A percentile compares a stretch with the other conserved stretches of the same genome.
Evolutionary conservation across 2,329 filamentous ascomycete genomes (phyloP).

Genomic region (Xylaria arbuscula): DNA sequence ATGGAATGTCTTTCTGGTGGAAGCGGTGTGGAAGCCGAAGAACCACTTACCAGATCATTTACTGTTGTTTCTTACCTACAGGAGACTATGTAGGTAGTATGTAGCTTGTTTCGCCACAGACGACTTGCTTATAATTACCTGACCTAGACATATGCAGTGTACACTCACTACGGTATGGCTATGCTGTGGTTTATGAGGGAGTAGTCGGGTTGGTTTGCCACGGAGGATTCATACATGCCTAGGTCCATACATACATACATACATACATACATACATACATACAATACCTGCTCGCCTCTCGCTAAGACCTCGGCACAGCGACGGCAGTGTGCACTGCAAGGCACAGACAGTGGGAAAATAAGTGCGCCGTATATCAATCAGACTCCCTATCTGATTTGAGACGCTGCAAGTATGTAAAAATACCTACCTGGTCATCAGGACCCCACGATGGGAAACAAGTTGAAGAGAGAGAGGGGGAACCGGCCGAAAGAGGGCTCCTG

Average conservation of each 20-base stretch:
- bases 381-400: no score
- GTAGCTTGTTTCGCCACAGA: constrained; percentile 20
- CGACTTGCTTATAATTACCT: not conserved
- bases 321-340: constrained; percentile 6
- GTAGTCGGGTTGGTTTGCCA: constrained; percentile 16
- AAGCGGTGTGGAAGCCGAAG: constrained; percentile 23
- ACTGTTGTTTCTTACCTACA: not conserved
- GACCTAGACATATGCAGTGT: constrained; percentile 9
- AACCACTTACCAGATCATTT: no score
- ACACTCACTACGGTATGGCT: not conserved
- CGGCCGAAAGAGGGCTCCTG: constrained; percentile 11
- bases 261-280: not conserved
- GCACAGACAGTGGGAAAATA: not conserved
- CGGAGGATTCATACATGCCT: not conserved
- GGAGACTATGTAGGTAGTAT: not conserved
- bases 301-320: constrained; percentile 5
- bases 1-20: not conserved
- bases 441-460: constrained; percentile 4
- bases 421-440: not conserved
- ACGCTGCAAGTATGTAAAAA: not conserved
- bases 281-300: not conserved
- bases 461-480: not conserved
- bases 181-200: not conserved
- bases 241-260: not conserved
- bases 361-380: not conserved